Evolutionary conservation across 2,329 filamentous ascomycete genomes (phyloP).

Genomic region (Fusarium subglutinans): DNA sequence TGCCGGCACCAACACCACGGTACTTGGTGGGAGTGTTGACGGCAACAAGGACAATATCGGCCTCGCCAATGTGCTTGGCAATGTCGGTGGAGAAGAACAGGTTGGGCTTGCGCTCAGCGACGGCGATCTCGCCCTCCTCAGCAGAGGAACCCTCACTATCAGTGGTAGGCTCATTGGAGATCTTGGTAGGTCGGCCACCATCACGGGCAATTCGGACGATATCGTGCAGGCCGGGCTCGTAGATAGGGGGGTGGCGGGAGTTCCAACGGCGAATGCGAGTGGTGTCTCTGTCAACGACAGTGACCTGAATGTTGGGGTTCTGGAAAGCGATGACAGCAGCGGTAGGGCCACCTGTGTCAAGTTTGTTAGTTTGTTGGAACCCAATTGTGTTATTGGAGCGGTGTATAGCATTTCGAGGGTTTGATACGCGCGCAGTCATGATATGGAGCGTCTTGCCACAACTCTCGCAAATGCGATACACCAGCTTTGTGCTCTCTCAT

Average conservation of each 20-base stretch:
- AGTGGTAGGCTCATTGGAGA: conserved; percentile 51
- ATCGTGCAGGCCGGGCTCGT: conserved; percentile 76
- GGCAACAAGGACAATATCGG: conserved; percentile 78
- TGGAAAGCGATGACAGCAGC: conserved; percentile 78
- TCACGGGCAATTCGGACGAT: conserved; percentile 73
- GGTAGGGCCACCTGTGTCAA: conserved; percentile 71
- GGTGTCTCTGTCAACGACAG: conserved; percentile 77
- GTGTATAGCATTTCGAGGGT: background rate
- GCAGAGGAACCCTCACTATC: conserved; percentile 45
- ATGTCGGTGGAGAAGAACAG: conserved; percentile 79
- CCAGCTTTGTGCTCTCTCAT: background rate
- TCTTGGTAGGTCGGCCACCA: conserved; percentile 57
- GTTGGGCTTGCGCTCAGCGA: conserved; percentile 66
- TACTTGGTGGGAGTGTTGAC: conserved; percentile 85
- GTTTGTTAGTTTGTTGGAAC: conserved; percentile 22
- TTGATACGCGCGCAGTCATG: conserved; percentile 20
- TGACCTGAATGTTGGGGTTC: conserved; percentile 75
- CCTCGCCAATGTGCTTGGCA: conserved; percentile 67
- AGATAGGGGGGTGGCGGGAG: conserved; percentile 76
- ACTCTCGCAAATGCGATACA: background rate
- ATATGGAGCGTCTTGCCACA: background rate
- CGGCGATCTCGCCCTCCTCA: conserved; percentile 45
- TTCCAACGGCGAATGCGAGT: conserved; percentile 77
- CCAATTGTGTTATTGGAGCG: conserved; percentile 14
- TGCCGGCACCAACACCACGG: conserved; percentile 73